Evolutionary conservation across 2,329 filamentous ascomycete genomes (phyloP), one percentile per base, ranked within the genome.

Genomic region (Ciborinia camelliae): DNA sequence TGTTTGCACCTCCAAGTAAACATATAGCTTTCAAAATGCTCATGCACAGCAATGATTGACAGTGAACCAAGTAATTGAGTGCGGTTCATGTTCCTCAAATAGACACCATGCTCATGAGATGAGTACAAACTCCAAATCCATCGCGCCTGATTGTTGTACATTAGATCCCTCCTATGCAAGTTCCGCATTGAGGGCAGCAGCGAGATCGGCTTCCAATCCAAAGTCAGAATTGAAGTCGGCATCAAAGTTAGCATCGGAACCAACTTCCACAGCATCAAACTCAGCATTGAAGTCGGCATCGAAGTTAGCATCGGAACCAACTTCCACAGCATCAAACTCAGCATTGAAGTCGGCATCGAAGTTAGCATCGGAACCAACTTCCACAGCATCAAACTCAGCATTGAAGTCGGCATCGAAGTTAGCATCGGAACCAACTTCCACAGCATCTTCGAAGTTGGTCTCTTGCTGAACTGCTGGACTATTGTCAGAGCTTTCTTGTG

Each of bases 161-260:
- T 20, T 26, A 28, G 20, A 30, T 47, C 8, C 3, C n/a, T 28
- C 23, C 45, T 52, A 28, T 39, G 30, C 18, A 50, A 39, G 23
- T 39, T 51, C 45, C 9, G 12, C 9, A 23, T 61, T 23, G 12
- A 61, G 32, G 23, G 51, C 61, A 32, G 61, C 51, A 41, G 39
- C 47, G 6, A 63, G 30, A 10, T 43, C 50, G 23, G 48, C 48
- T 23, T 62, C 50, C 28, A 62, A 61, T 14, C 43, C 54, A 28
- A 57, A 39, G 10, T 53, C 50, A 8, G n/a, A n/a, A n/a, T n/a
- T n/a, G n/a, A n/a, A 20, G 20, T 47, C 43, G n/a, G 43, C 43
- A 10, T 45, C 43, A 2, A 37, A 37, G 6, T 37, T 37, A 12
- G 35, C 35, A 9, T 37, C 35, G n/a, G n/a, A n/a, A n/a, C n/a